phyloP scores from a whole-genome alignment of 2,329 filamentous ascomycete genomes.

The Stachybotrys echinatus region DNA sequence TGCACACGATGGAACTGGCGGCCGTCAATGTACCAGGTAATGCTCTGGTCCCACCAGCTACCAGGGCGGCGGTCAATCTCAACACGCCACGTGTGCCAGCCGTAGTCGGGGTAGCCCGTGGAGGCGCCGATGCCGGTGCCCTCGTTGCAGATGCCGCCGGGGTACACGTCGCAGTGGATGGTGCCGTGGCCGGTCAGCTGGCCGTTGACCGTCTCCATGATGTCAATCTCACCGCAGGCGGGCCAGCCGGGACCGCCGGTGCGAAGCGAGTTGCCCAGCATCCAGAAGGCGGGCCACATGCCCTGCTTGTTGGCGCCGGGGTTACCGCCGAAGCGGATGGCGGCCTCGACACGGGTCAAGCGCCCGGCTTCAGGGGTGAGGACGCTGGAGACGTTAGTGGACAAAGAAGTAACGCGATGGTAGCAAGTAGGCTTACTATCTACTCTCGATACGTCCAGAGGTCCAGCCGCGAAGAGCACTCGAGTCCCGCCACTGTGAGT shows the following conservation, averaged over 20 bases:
- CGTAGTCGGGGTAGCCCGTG: slow-evolving; percentile 29
- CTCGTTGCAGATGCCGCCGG: slow-evolving; percentile 47
- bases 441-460: slow-evolving; percentile 46
- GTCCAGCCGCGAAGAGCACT: slow-evolving; percentile 36
- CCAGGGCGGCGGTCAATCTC: slow-evolving; percentile 39
- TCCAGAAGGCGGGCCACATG: slow-evolving; percentile 17
- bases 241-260: slow-evolving; percentile 13
- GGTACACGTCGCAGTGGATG: slow-evolving; percentile 42
- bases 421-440: slow-evolving; percentile 10
- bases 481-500: slow-evolving; percentile 13
- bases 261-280: slow-evolving; percentile 15
- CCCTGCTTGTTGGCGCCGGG: slow-evolving; percentile 37
- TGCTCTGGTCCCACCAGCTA: slow-evolving; percentile 38
- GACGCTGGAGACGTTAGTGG: slow-evolving; percentile 8
- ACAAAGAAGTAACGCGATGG: not conserved
- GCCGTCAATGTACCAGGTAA: slow-evolving; percentile 42
- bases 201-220: slow-evolving; percentile 52
- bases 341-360: slow-evolving; percentile 38
- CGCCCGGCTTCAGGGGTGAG: slow-evolving; percentile 38
- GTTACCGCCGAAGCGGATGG: slow-evolving; percentile 40
- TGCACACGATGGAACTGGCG: slow-evolving; percentile 32
- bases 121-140: slow-evolving; percentile 34
- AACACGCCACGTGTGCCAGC: slow-evolving; percentile 44
- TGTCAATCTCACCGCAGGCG: slow-evolving; percentile 44
- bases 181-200: slow-evolving; percentile 39